Evolutionary conservation across 2,329 filamentous ascomycete genomes (phyloP).

Genomic region (Aspergillus viridinutans): DNA sequence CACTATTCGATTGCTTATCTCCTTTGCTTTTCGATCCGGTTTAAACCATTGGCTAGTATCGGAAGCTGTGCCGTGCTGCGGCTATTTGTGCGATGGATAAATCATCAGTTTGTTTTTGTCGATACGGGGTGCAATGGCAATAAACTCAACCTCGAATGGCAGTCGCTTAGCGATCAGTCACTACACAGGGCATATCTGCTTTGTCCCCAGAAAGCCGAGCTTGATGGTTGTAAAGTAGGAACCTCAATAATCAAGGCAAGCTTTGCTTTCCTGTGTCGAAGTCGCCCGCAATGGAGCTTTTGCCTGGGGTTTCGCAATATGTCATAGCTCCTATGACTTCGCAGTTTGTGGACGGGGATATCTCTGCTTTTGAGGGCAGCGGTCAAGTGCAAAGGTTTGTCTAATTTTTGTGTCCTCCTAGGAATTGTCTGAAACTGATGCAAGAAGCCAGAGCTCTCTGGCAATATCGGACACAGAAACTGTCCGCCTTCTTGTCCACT

Average conservation of each 20-base stretch:
- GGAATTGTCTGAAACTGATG: background rate
- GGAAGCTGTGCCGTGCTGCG: background rate
- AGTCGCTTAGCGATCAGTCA: background rate
- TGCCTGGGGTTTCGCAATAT: conserved; percentile 1
- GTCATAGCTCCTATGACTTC: background rate
- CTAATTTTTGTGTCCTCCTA: background rate
- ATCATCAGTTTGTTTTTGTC: background rate
- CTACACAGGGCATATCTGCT: background rate
- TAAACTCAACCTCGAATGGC: background rate
- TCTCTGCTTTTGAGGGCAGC: background rate
- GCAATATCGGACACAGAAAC: conserved; percentile 18
- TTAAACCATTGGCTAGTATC: background rate
- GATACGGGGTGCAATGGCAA: background rate
- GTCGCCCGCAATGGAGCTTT: conserved; percentile 1
- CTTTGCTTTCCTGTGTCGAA: background rate
- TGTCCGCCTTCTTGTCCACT: conserved; percentile 20
- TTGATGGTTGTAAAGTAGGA: background rate
- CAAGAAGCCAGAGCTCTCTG: conserved; percentile 14
- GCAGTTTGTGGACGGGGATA: background rate
- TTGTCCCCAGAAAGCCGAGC: background rate
- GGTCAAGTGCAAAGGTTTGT: conserved; percentile 3
- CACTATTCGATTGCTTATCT: too few species aligned
- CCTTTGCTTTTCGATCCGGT: too few species aligned
- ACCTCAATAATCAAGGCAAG: background rate
- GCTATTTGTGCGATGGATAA: background rate